Conservation (phyloP, 257 asterid genomes). For the Solanum sitiens region DNA sequence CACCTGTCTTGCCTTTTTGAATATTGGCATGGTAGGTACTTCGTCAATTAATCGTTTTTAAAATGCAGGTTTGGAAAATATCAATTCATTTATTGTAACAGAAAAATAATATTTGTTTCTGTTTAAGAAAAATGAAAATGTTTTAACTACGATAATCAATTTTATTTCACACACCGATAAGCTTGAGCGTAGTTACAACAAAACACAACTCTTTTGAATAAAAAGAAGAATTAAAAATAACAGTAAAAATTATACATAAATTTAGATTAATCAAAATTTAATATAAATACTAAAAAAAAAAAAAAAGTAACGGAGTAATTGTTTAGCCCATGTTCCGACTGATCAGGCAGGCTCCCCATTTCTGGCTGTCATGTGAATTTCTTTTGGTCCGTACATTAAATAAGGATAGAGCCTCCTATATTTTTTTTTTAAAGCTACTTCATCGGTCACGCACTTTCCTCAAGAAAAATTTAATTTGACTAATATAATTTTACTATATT, state of each 20-base stretch:
- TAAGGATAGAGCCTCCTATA: background rate
- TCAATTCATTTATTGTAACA: background rate
- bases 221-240: too few relatives aligned
- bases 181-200: background rate
- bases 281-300: accelerated
- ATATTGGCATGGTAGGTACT: background rate
- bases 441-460: too few relatives aligned
- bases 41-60: background rate
- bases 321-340: background rate
- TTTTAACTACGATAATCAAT: background rate
- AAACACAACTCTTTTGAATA: background rate
- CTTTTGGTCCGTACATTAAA: conserved; percentile 30
- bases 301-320: too few relatives aligned
- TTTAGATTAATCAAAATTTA: too few relatives aligned
- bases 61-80: background rate
- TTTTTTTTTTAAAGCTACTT: too few relatives aligned
- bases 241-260: too few relatives aligned
- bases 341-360: background rate
- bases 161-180: background rate
- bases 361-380: background rate
- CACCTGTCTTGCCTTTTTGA: background rate
- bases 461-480: too few relatives aligned
- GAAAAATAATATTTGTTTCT: background rate
- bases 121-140: background rate
- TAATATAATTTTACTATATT: too few relatives aligned